Evolutionary conservation across 352 stramenopile genomes (phyloP).

Genomic region (Pythium oligandrum): DNA sequence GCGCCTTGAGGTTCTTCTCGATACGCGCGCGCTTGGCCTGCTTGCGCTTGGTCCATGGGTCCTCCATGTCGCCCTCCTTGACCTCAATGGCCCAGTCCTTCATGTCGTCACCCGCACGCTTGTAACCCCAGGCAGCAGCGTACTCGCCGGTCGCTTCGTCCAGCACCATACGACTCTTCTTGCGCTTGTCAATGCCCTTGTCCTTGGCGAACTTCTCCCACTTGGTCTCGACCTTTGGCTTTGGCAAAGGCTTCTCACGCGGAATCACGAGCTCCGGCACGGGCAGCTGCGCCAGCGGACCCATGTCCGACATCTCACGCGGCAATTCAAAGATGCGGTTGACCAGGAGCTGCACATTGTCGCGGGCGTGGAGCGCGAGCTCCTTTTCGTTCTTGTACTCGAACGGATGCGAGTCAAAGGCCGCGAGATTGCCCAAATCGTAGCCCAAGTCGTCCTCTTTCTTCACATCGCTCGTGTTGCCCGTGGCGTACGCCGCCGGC

Average conservation of each 20-base stretch:
- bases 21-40: conserved; percentile 90
- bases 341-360: conserved; percentile 94
- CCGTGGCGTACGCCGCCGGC: conserved; percentile 59
- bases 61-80: conserved; percentile 88
- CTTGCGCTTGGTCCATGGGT: conserved; percentile 93
- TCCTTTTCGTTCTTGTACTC: conserved; percentile 82
- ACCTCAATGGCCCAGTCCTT: conserved; percentile 94
- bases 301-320: conserved; percentile 91
- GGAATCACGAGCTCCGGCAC: conserved; percentile 63
- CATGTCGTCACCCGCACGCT: conserved; percentile 77
- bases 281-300: conserved; percentile 83
- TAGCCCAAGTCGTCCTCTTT: conserved; percentile 86
- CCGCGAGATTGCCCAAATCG: conserved; percentile 87
- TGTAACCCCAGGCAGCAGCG: conserved; percentile 92
- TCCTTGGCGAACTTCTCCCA: conserved; percentile 99
- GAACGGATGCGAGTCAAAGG: conserved; percentile 88
- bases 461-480: conserved; percentile 55
- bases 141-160: conserved; percentile 94
- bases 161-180: conserved; percentile 95
- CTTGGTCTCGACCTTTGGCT: conserved; percentile 95
- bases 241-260: conserved; percentile 87
- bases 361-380: conserved; percentile 83
- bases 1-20: conserved; percentile 90
- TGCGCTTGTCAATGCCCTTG: conserved; percentile 97
- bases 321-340: conserved; percentile 90